Base-by-base conservation (phyloP, 129 eudicot species). In the Smallanthus sonchifolius region DNA sequence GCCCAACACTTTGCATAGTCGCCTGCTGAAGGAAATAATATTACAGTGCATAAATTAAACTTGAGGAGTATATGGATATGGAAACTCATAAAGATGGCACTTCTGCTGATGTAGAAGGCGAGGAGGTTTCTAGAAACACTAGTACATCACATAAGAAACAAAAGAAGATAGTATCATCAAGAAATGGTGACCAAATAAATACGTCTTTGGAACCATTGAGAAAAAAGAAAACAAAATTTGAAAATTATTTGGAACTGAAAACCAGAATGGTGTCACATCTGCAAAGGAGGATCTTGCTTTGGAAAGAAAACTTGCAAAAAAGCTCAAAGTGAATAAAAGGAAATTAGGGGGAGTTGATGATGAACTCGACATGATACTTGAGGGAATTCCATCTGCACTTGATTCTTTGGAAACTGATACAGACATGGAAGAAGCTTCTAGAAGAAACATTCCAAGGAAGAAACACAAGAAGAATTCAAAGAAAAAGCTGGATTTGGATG, bases 281-380 rank as follows among this genome's bases (percentile, higher is more conserved):
- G 85, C 83, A 4, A 79, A 84, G 57, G 84, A 84, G 70, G 91
- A 83, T 84, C 51, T 86, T 42, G 86, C 71, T 20, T 73, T 83
- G 72, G 91, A 88, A 77, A 78, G 79, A 69, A 84, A 72, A 77
- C 90, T 90, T 45, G 88, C 92, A 89, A 3, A 90, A 77, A 90
- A 82, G 45, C 88, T 91, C 70, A 91, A 86, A 76, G 86, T 88
- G 62, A 88, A 88, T 68, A 55, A 70, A 28, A 89, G 95, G 73
- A 88, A 83, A 85, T 81, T 91, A 67, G 13, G 73, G 20, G 87
- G 88, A 54, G n/a, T n/a, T n/a, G 86, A 75, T 34, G 97, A 92
- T 72, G 94, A 68, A 15, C 36, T 87, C 30, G 78, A 92, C 75
- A 66, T 79, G 79, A 75, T 89, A 83, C 81, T 92, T 62, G 86